Base-by-base conservation (phyloP, 148 eudicot species). In the Rhododendron henanense region DNA sequence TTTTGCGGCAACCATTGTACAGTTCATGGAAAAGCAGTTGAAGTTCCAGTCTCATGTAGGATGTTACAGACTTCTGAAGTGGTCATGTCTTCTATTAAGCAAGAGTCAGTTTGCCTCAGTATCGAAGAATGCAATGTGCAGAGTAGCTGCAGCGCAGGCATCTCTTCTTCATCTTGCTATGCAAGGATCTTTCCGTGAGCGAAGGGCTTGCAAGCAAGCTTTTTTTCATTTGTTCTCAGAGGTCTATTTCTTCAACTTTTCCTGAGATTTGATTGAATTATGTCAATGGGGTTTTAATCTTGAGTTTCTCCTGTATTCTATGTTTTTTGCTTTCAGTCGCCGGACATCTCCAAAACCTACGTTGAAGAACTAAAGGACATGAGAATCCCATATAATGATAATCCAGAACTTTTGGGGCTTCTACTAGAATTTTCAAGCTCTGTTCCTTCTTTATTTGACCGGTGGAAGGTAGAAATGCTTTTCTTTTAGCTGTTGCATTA, bases 1-100 rank as follows among this genome's bases (percentile, higher is more conserved):
- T 84, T 97, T 97, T 91, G 98, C 99, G 31, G 98, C 95, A 83
- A 90, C 93, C 79, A 92, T 94, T 88, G 98, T 97, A 63, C 99
- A 93, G 91, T 83, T 85, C 87, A 94, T 95, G 96, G 99, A 97
- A 89, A 95, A 93, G 89, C 98, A 91, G 84, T 83, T 87, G 76
- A 97, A 93, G 88, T 92, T 88, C 83, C 94, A 92, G 79, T 93
- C 95, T 84, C 90, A 85, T 86, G 84, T 94, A 37, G 99, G 98
- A 86, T 90, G 95, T 78, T 91, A 92, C 86, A 93, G 98, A 92
- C 94, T 97, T 89, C 90, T 95, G 51, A 95, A 92, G 84, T 97
- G 99, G 99, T 97, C 98, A 16, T 91, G 93, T 84, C 87, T 95
- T 83, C 92, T 97, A 50, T 78, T 95, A 85, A 90, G 89, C 86